Base-by-base conservation (phyloP, 768 basidiomycete genomes). In the Russula foetens region DNA sequence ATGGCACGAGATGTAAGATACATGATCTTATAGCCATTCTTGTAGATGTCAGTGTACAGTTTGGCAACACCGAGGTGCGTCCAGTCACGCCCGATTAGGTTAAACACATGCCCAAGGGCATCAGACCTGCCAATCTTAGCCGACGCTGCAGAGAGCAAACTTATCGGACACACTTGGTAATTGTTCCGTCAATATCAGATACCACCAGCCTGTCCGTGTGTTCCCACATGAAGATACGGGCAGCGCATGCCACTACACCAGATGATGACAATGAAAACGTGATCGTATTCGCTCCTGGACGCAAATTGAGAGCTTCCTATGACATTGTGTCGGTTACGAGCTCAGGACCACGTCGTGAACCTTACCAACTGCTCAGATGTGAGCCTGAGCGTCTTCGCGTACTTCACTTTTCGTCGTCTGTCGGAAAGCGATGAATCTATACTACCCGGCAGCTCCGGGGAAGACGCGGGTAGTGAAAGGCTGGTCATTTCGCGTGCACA, bases 151-250 rank as follows among this genome's bases (percentile, higher is more conserved):
- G 39, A 56, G 53, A 24, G 55, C 19, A 46, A 35, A 17, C 19
- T 5, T 28, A 58, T 24, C 4, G 19, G 2, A 69, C 83, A 24
- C 65, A 96, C 93, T 98, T 98, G 9, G 97, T 99, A 69, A 99
- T 99, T 1, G 96, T 99, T 7, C 97, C 97, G 69, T 99, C 97
- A 62, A 99, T 98, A 69, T 99, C 97, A 44, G 94, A 97, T 43
- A 99, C 84, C 26, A 99, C 90, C 23, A 99, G 83, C 3, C 81
- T 79, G 68, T 97, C 94, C 2, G 85, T 85, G n/a, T 85, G 82
- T 59, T 98, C 91, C 95, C 94, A 98, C 24, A 98, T 79, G 66
- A 99, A 99, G 62, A 99, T 90, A 5, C 93, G 81, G 21, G 97
- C 92, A 2, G 93, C 86, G 60, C 94, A 96, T 3, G 88, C 91